Percentiles rank a stretch among this genome's conserved stretches.
Conservation (phyloP, 768 basidiomycete genomes). For the Myochromella boudieri region DNA sequence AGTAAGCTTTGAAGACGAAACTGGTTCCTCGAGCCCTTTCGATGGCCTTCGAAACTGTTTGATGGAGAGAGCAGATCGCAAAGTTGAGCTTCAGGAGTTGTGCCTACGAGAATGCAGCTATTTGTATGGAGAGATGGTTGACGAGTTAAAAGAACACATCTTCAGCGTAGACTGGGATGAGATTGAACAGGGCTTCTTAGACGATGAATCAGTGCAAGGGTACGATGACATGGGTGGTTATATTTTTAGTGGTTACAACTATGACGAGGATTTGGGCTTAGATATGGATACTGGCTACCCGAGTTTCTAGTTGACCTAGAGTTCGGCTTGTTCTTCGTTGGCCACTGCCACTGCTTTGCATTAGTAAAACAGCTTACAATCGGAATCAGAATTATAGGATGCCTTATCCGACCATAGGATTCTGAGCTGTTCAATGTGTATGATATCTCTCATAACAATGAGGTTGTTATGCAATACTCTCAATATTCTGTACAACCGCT, state of each 20-base stretch:
- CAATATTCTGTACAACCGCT: too few relatives aligned
- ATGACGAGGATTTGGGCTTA: slow-evolving; percentile 6
- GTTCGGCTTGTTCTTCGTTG: too few relatives aligned
- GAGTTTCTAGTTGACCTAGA: background rate
- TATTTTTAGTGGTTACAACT: slow-evolving; percentile 14
- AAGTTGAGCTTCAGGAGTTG: slow-evolving; percentile 27
- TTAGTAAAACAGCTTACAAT: too few relatives aligned
- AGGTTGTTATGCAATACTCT: too few relatives aligned
- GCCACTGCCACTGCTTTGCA: too few relatives aligned
- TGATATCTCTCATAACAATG: too few relatives aligned
- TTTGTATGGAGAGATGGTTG: slow-evolving; percentile 21
- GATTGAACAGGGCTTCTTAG: slow-evolving; percentile 21
- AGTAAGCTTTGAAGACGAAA: slow-evolving; percentile 20
- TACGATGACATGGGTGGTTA: slow-evolving; percentile 17
- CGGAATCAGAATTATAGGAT: too few relatives aligned
- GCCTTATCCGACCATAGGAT: too few relatives aligned
- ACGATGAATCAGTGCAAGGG: slow-evolving; percentile 10
- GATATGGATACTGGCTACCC: slow-evolving; percentile 9
- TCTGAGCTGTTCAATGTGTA: too few relatives aligned
- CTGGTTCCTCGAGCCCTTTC: background rate
- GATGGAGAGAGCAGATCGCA: slow-evolving; percentile 30
- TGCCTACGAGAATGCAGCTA: slow-evolving; percentile 25
- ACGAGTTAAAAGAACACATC: slow-evolving; percentile 26
- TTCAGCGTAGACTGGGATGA: slow-evolving; percentile 35
- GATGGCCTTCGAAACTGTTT: slow-evolving; percentile 22